phyloP scores from a whole-genome alignment of 176 grass and related monocot species.

The Hyparrhenia diplandra region DNA sequence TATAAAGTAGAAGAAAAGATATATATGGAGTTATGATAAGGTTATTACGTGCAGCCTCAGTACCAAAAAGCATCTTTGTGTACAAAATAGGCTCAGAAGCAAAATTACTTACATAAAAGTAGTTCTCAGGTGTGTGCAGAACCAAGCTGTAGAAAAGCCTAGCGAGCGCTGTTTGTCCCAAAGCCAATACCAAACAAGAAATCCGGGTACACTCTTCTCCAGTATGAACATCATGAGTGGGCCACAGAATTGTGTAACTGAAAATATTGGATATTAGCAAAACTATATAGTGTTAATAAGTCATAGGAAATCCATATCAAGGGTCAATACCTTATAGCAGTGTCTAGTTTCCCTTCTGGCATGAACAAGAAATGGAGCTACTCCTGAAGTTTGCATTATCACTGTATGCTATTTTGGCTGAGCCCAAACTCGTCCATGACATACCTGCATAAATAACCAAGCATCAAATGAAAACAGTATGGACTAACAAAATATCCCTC shows the following conservation, averaged over 20 bases:
- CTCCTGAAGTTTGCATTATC: slow-evolving; percentile 82
- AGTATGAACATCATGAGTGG: slow-evolving; percentile 56
- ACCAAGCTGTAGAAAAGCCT: slow-evolving; percentile 99
- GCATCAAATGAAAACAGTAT: not conserved
- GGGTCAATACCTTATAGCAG: slow-evolving; percentile 74
- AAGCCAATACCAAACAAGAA: slow-evolving; percentile 77
- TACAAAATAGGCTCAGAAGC: not conserved
- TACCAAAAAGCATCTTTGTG: not conserved
- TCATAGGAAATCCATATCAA: not conserved
- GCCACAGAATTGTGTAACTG: slow-evolving; percentile 91
- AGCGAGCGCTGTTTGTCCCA: slow-evolving; percentile 86
- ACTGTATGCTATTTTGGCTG: slow-evolving; percentile 78
- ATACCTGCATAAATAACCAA: slow-evolving; percentile 65
- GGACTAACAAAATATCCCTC: not conserved
- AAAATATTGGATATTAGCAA: slow-evolving; percentile 48
- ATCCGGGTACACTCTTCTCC: slow-evolving; percentile 93
- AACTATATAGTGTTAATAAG: not conserved
- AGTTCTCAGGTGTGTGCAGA: slow-evolving; percentile 89
- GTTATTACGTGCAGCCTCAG: not conserved
- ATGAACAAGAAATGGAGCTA: slow-evolving; percentile 91
- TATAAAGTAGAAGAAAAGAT: slow-evolving; percentile 24
- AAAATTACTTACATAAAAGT: slow-evolving; percentile 71
- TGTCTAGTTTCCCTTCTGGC: slow-evolving; percentile 70
- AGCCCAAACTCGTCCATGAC: slow-evolving; percentile 98
- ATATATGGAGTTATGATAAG: slow-evolving; percentile 7